Evolutionary conservation across 768 basidiomycete genomes (phyloP), one percentile per base, ranked within the genome.

Genomic region (Leccinum pellstonianum): DNA sequence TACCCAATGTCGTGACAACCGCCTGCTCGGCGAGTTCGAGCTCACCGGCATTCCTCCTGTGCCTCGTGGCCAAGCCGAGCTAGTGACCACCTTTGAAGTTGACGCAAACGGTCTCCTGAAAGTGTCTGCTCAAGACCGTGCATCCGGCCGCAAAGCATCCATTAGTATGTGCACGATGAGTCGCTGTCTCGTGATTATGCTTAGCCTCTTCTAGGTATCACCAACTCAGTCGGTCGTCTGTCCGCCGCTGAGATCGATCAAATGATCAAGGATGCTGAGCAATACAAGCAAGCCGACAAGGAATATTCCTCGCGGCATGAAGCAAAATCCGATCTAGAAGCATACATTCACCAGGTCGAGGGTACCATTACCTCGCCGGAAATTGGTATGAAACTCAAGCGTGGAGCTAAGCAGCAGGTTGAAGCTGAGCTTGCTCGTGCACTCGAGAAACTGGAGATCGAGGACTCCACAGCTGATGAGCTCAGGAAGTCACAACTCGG

Each of bases 21-120:
- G 97, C 76, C 82, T 99, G 62, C 91, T 99, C 69, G 97, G 97
- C 70, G 97, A 99, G 80, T 99, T 99, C 78, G 97, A 99, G 83
- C 93, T 99, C 67, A 97, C 83, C 60, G 95, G 96, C 70, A 98
- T 99, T 72, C 96, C 97, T 53, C 97, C 97, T 57, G 98, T 98
- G 95, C 95, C 91, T 69, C 92, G 97, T 73, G 97, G 97, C 63
- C 97, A 98, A 81, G 97, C 97, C 65, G 97, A 99, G 82, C 88
- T 99, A 52, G 93, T 98, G 70, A 98, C 95, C 68, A 98, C 97
- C 63, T 99, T 99, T 74, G 97, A 98, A 83, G 92, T 98, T 67
- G 96, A 98, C 77, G 97, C 97, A 75, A 99, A 99, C 75, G 97
- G 97, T 83, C 87, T 98, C 66, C 79, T 99, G 75, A 99, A 99